These are phyloP conservation scores for Knoxia roxburghii DNA, from an alignment of 257 asterid genomes.

Conservation along the genomic window DNA sequence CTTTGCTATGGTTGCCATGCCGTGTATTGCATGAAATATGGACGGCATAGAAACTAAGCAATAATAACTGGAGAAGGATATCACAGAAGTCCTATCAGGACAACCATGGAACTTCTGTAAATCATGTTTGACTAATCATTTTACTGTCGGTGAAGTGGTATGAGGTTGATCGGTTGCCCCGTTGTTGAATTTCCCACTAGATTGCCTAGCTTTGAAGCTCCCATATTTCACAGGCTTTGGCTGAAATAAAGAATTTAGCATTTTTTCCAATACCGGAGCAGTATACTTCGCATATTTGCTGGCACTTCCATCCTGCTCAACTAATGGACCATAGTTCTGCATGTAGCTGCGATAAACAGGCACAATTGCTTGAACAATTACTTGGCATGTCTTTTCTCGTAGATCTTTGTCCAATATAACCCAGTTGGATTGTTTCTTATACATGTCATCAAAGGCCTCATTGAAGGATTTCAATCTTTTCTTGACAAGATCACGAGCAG, in stretches of 20 bases:
- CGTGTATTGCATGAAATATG: no score
- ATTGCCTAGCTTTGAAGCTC: conserved; percentile 59
- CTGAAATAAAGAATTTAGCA: conserved; percentile 55
- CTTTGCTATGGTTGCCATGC: no score
- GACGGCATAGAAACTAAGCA: conserved; percentile 5
- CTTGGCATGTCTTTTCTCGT: conserved; percentile 54
- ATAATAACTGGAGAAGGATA: background rate
- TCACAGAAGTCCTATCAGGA: background rate
- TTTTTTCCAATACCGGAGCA: conserved; percentile 63
- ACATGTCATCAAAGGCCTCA: conserved; percentile 71
- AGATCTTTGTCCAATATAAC: conserved; percentile 58
- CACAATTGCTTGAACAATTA: conserved; percentile 56
- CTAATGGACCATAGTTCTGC: conserved; percentile 89
- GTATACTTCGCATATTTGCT: conserved; percentile 73
- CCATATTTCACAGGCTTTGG: conserved; percentile 53
- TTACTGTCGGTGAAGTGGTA: conserved; percentile 32
- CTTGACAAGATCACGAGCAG: conserved; percentile 82
- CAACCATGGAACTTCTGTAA: background rate
- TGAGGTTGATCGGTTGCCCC: conserved; percentile 40
- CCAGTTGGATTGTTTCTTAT: conserved; percentile 55
- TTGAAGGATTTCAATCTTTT: conserved; percentile 67
- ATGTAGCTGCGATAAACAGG: conserved; percentile 91
- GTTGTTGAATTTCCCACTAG: conserved; percentile 55
- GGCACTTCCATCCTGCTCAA: conserved; percentile 68
- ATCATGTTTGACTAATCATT: conserved; percentile 18